phyloP scores from a whole-genome alignment of 192 early-diverging fungal species.

The Umbelopsis isabellina region DNA sequence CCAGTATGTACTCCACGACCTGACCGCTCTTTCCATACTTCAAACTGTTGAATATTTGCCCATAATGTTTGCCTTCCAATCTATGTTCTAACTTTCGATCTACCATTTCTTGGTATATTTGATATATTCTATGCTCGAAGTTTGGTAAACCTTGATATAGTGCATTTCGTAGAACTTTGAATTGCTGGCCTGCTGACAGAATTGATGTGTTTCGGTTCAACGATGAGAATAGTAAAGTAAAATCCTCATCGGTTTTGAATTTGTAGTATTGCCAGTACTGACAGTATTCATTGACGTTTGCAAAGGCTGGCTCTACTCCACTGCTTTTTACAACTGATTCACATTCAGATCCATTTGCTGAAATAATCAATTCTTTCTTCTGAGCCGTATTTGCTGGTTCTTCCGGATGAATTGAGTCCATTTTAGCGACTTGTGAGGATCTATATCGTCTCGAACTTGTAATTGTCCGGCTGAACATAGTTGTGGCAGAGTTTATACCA shows the following conservation, averaged over 20 bases:
- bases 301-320: neutral
- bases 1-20: slow-evolving; percentile 12
- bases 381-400: neutral
- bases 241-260: neutral
- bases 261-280: neutral
- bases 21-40: slow-evolving; percentile 11
- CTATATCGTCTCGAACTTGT: neutral
- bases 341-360: neutral
- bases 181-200: neutral
- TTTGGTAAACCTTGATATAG: slow-evolving; percentile 21
- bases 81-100: slow-evolving; percentile 1
- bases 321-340: neutral
- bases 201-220: neutral
- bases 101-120: slow-evolving; percentile 28
- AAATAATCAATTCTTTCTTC: neutral
- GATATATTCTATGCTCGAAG: slow-evolving; percentile 20
- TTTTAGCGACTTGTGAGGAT: slow-evolving; percentile 8
- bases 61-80: slow-evolving; percentile 30
- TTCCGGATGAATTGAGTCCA: neutral
- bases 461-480: neutral
- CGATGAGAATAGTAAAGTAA: neutral
- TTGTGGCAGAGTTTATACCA: neutral
- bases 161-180: slow-evolving; percentile 30
- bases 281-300: neutral
- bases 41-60: slow-evolving; percentile 28